Conservation (phyloP, 768 basidiomycete genomes). For the Collybia mongolica region DNA sequence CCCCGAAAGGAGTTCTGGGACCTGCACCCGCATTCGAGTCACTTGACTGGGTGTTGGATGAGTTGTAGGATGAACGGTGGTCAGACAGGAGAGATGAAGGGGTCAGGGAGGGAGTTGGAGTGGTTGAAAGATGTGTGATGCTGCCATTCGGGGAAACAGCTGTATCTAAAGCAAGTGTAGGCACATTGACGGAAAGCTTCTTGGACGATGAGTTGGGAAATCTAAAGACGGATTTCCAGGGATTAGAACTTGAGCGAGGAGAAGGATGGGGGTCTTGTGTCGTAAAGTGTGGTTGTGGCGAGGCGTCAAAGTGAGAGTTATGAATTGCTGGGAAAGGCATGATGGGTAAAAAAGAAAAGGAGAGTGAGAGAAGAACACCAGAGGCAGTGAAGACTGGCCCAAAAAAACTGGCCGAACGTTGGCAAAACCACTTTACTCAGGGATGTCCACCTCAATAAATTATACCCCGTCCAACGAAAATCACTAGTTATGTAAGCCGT, state of each 20-base stretch:
- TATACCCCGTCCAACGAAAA: background rate
- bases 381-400: background rate
- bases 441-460: background rate
- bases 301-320: slow-evolving; percentile 10
- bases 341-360: background rate
- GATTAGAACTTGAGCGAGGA: slow-evolving; percentile 27
- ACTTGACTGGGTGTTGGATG: slow-evolving; percentile 72
- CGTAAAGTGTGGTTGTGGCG: slow-evolving; percentile 15
- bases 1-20: slow-evolving; percentile 24
- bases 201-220: slow-evolving; percentile 63
- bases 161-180: slow-evolving; percentile 54
- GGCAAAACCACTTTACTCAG: background rate
- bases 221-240: slow-evolving; percentile 79
- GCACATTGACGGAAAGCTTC: slow-evolving; percentile 43
- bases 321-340: slow-evolving; percentile 22
- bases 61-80: slow-evolving; percentile 75
- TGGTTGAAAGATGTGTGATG: slow-evolving; percentile 37
- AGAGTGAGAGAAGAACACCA: background rate
- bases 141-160: slow-evolving; percentile 31
- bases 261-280: slow-evolving; percentile 12
- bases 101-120: slow-evolving; percentile 48
- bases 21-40: slow-evolving; percentile 53
- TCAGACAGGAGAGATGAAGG: slow-evolving; percentile 57
- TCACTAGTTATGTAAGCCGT: slow-evolving; percentile 3
- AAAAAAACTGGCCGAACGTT: background rate